Conservation (phyloP, 208 protist genomes). For the Trypanosoma conorhini region DNA sequence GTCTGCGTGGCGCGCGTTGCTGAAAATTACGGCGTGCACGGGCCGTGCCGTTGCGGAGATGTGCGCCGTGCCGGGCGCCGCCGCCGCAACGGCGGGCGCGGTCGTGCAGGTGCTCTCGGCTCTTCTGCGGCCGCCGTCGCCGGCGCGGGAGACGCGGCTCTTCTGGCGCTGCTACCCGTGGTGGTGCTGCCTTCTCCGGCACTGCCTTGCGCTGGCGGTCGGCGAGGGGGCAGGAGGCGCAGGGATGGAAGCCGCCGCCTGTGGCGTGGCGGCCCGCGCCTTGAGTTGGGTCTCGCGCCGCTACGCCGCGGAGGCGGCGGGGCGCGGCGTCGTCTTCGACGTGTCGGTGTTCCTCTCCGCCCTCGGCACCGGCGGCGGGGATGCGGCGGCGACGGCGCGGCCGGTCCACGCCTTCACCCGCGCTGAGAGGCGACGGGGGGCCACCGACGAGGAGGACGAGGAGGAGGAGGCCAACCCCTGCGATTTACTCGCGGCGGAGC, state of each 20-base stretch:
- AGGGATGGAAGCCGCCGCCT: neutral
- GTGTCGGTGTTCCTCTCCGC: constrained; percentile 1
- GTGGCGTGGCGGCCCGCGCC: constrained; percentile 2
- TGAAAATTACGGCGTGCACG: constrained; percentile 8
- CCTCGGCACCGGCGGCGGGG: neutral
- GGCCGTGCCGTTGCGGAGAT: constrained; percentile 6
- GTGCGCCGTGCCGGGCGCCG: neutral
- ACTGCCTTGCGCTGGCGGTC: neutral
- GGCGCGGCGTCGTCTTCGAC: neutral
- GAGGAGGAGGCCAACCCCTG: neutral
- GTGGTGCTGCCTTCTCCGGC: constrained; percentile 21
- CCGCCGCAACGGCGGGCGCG: neutral
- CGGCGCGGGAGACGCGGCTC: neutral
- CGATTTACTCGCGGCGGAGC: constrained; percentile 47
- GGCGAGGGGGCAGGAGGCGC: neutral
- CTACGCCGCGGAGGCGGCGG: neutral
- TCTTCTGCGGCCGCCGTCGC: constrained; percentile 1
- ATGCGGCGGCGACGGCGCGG: neutral
- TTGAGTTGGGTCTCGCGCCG: constrained; percentile 9
- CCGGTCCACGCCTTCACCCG: neutral
- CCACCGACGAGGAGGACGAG: neutral
- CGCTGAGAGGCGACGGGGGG: neutral
- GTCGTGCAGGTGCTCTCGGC: constrained; percentile 2
- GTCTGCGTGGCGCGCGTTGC: neutral
- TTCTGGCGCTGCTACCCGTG: constrained; percentile 20